Percentiles rank a stretch among this genome's conserved stretches.
Evolutionary conservation across 1,139 yeast species (phyloP).

Genomic region (Saccharomycopsis hybrid): DNA sequence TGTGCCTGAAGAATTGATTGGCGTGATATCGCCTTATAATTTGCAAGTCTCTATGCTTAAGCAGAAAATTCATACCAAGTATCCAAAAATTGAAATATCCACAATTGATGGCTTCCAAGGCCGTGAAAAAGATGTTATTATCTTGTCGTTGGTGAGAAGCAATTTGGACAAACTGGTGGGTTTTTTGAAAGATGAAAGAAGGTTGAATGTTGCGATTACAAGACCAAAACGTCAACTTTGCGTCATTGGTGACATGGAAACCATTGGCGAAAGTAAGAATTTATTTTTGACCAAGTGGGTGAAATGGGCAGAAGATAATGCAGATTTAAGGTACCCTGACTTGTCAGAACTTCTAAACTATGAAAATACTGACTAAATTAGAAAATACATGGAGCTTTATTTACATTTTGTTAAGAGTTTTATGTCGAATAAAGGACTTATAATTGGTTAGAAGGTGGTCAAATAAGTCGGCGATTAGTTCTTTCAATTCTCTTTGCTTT

Average conservation of each 20-base stretch:
- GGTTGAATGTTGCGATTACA: conserved; percentile 88
- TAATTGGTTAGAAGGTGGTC: no score
- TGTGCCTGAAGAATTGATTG: conserved; percentile 49
- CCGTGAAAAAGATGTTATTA: conserved; percentile 78
- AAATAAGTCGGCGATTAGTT: no score
- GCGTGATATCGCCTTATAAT: conserved; percentile 81
- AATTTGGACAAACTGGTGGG: conserved; percentile 65
- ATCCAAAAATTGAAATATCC: conserved; percentile 66
- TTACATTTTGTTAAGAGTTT: no score
- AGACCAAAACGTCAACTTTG: conserved; percentile 83
- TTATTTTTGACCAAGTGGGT: conserved; percentile 63
- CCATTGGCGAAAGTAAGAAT: conserved; percentile 34
- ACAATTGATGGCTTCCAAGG: conserved; percentile 95
- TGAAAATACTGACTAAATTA: neutral
- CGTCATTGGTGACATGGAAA: conserved; percentile 80
- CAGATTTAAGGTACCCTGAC: conserved; percentile 67
- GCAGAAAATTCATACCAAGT: conserved; percentile 39
- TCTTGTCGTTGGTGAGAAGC: conserved; percentile 75
- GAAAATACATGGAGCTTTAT: neutral
- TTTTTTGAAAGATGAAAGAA: conserved; percentile 61
- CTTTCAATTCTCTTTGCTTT: no score
- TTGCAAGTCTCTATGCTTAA: conserved; percentile 73
- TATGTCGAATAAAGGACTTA: no score
- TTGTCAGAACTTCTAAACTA: neutral
- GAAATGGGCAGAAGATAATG: conserved; percentile 59